Base-by-base conservation (phyloP, 2,329 filamentous ascomycete genomes). In the Hymenoscyphus repandus region DNA sequence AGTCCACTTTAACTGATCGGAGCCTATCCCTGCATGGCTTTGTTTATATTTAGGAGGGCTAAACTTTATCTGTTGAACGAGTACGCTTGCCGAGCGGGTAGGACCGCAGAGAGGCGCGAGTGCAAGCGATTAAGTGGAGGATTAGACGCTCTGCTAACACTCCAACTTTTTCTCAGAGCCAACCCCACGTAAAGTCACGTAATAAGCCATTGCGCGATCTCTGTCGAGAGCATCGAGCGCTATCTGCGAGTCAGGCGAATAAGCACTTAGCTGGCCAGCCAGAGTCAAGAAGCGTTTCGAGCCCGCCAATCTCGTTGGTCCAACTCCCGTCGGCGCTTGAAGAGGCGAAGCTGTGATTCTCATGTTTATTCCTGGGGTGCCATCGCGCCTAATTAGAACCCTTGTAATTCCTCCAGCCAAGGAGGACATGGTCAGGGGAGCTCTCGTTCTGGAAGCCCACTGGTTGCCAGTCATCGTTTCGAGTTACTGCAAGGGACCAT, bases 401-500 rank as follows among this genome's bases (percentile, higher is more conserved):
- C 38, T 40, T 17, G 38, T 18, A 3, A 6, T 20, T 20, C 18
- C 18, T 17, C n/a, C 13, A n/a, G 5, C 18, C 38, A 17, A 17
- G 12, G 34, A 11, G 34, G 38, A 40, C n/a, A 17, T 12, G 38
- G 38, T 13, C 34, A 13, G 15, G 34, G 34, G 34, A 5, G 17
- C 27, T 9, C 22, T 43, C 40, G 13, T 46, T 40, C 40, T 45
- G 27, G 43, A 45, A 34, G 20, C 17, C 49, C 27, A 31, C 30
- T 37, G 31, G 31, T 34, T 17, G 15, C 6, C 13, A 10, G n/a
- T 39, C 15, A 12, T 27, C 41, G 46, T 42, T 48, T 42, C 37
- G 36, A 42, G n/a, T 34, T 41, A 18, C 27, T 44, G 20, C 39
- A 43, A 43, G 47, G 47, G 39, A 44, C 5, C 31, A 43, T 49